Evolutionary conservation across 1,284 basidiomycete species (phyloP), one percentile per base, ranked within the genome.

Genomic region (Schizophyllum amplum): DNA sequence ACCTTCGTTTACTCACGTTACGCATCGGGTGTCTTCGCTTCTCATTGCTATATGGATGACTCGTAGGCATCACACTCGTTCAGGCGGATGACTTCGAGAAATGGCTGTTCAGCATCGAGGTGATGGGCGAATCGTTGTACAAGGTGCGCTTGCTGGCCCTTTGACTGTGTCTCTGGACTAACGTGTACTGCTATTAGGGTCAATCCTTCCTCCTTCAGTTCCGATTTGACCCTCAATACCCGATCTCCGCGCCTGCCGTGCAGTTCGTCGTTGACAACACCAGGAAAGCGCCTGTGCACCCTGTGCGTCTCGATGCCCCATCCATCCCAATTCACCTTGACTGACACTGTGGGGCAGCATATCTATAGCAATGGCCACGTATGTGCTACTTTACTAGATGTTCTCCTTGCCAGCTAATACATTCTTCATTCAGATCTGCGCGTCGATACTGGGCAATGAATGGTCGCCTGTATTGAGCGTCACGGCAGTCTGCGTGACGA

Each of bases 331-430:
- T n/a, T n/a, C n/a, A 23, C 59, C 46, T 62, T 66, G 54, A 63
- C 55, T 59, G 20, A 57, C 52, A 25, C 53, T 59, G 42, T 52
- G 55, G 57, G 55, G 49, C 62, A 89, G 87, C 89, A 91, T 65
- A 86, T 91, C 52, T 92, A 92, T 67, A 90, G 87, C 7, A 92
- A 92, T 67, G 89, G 89, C 52, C 89, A 91, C 75, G 89, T 90
- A 71, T 62, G 84, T 72, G 33, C 51, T 54, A 56, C 26, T 50
- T 21, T n/a, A 9, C 48, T 50, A 11, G 48, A 42, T 42, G 42
- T 57, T 56, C 25, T 57, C 47, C 51, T 20, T 47, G 23, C 57
- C 23, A 56, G 27, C 54, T 54, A 47, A 50, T 47, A 51, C 58
- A 58, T 54, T 61, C 56, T 55, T 47, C 64, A 50, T 62, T 26